Base-by-base conservation (phyloP, 2,329 filamentous ascomycete genomes). In the Hypomyces rosellus region DNA sequence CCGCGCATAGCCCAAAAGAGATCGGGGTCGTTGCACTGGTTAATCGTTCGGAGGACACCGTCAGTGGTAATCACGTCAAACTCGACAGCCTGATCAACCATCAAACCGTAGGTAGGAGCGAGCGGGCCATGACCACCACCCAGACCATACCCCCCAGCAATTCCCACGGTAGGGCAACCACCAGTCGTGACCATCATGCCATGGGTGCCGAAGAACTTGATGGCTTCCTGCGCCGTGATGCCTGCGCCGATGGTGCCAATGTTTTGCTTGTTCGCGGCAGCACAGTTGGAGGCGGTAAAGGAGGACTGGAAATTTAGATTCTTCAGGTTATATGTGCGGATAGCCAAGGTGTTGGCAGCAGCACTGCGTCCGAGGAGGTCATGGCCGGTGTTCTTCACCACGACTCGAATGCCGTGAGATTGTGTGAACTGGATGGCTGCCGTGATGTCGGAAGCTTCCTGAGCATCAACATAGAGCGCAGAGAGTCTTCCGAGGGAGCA, bases 131-230 rank as follows among this genome's bases (percentile, higher is more conserved):
- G 80, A 0, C 83, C 82, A 9, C 79, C 82, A 5, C 80, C 80
- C 60, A 81, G 78, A 3, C 69, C 74, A 57, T 77, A 85, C 1
- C 81, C 81, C n/a, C 82, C 82, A 0, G 77, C 74, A 4, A 80
- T 58, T 1, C 80, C 81, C 4, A 85, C 80, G 0, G 74, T 77
- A 1, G 59, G 53, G 48, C 78, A 78, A n/a, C 77, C 75, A 6
- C 80, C 80, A 14, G 74, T 76, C 2, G 82, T 71, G 2, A 81
- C 69, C 0, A 69, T 71, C 45, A 75, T 68, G 1, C 73, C 74
- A 22, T 72, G 62, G 39, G 69, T 61, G 13, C 74, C 59, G 3
- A 76, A 77, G 38, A 70, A 72, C 34, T 56, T 59, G 36, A 74
- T 65, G 0, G 69, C 69, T 36, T 83, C 76, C 20, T 62, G 67